Conservation (phyloP, 345 rosid genomes). For the Syzygium oleosum region DNA sequence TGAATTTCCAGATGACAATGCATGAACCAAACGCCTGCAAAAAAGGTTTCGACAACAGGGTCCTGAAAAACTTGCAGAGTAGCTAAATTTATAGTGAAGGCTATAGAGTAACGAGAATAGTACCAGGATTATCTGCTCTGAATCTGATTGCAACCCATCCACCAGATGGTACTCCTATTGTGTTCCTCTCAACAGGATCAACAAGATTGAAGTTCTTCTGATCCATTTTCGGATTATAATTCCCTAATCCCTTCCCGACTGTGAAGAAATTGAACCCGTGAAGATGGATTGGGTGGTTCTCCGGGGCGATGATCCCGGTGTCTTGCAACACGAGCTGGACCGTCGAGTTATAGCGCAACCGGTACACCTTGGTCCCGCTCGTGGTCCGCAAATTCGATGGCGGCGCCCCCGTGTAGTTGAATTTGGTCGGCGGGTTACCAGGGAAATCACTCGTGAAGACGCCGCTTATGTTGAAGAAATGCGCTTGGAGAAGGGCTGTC, state of each 20-base stretch:
- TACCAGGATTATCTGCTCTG: conserved; percentile 92
- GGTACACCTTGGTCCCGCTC: conserved; percentile 56
- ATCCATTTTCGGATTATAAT: conserved; percentile 54
- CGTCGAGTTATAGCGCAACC: conserved; percentile 55
- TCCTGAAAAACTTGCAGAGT: not conserved
- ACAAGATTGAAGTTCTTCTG: conserved; percentile 63
- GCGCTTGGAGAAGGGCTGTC: conserved; percentile 70
- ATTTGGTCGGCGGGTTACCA: conserved; percentile 44
- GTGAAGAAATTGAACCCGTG: conserved; percentile 86
- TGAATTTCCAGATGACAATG: conserved; percentile 97
- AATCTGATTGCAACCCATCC: conserved; percentile 93
- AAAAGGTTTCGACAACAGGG: not conserved
- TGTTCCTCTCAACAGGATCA: conserved; percentile 96
- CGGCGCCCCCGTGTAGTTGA: conserved; percentile 57
- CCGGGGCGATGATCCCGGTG: conserved; percentile 68
- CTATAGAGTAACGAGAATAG: not conserved
- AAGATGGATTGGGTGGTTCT: conserved; percentile 85
- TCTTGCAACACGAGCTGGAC: conserved; percentile 87
- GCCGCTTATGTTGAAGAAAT: conserved; percentile 64
- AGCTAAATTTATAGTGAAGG: not conserved
- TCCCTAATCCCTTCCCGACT: conserved; percentile 73
- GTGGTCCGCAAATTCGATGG: conserved; percentile 49
- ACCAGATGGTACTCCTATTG: conserved; percentile 83
- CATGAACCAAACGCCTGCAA: conserved; percentile 92
- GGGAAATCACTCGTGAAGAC: conserved; percentile 94